phyloP scores from a whole-genome alignment of 352 stramenopile genomes.

The Globisporangium lucens region DNA sequence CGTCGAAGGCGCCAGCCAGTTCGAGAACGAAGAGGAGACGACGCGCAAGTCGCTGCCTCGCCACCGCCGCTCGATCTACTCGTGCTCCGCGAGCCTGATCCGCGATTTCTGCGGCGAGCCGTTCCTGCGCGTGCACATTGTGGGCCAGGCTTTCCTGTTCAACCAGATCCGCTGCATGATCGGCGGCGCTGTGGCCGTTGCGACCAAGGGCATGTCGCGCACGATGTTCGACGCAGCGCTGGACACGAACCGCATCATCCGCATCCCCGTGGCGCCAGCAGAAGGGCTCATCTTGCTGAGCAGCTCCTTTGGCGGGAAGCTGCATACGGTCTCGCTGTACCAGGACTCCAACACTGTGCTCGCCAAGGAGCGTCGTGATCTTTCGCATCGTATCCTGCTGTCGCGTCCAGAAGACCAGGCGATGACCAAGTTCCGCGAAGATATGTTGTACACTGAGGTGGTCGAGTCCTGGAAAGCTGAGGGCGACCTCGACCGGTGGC shows the following conservation, averaged over 20 bases:
- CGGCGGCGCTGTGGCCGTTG: constrained; percentile 77
- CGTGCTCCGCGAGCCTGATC: constrained; percentile 62
- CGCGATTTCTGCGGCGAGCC: constrained; percentile 54
- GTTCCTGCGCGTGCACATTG: constrained; percentile 75
- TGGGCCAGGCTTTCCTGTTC: constrained; percentile 80
- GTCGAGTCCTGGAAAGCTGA: constrained; percentile 46
- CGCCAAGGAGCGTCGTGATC: constrained; percentile 44
- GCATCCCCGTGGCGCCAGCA: constrained; percentile 84
- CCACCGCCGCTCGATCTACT: constrained; percentile 78
- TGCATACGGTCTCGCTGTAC: constrained; percentile 74
- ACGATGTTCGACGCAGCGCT: constrained; percentile 71
- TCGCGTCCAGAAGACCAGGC: constrained; percentile 39
- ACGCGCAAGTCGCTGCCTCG: constrained; percentile 57
- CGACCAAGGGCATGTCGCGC: constrained; percentile 64
- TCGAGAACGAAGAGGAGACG: constrained; percentile 32
- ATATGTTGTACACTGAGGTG: constrained; percentile 76
- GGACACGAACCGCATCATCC: constrained; percentile 77
- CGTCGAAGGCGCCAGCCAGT: constrained; percentile 28
- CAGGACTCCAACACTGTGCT: constrained; percentile 64
- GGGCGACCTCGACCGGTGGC: constrained; percentile 52
- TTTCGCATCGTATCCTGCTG: constrained; percentile 63
- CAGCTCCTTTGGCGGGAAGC: constrained; percentile 77
- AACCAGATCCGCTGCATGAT: constrained; percentile 93
- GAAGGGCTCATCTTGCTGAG: constrained; percentile 86
- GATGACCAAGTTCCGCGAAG: constrained; percentile 63